Evolutionary conservation across 768 basidiomycete genomes (phyloP).

Genomic region (Boletus tylopilopsis): DNA sequence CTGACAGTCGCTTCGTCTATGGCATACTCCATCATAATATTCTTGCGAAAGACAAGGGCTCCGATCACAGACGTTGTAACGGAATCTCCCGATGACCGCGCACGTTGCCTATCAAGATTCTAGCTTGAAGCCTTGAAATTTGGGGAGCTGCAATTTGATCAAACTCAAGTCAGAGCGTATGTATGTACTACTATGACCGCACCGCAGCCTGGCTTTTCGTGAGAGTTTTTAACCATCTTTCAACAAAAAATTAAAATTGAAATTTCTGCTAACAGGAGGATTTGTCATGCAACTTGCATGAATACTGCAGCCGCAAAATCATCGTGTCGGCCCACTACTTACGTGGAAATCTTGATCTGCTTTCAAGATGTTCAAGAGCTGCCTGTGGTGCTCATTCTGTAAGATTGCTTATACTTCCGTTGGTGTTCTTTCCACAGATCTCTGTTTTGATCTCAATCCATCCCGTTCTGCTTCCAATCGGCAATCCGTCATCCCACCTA

Average conservation of each 20-base stretch:
- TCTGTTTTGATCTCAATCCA: neutral
- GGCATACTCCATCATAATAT: conserved; percentile 5
- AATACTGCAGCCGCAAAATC: neutral
- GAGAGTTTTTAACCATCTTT: too few species aligned
- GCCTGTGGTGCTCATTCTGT: neutral
- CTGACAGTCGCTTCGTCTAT: conserved; percentile 14
- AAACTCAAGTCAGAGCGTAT: too few species aligned
- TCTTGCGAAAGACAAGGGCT: neutral
- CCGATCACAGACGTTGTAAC: neutral
- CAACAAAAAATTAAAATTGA: too few species aligned
- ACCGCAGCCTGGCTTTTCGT: too few species aligned
- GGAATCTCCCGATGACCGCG: neutral
- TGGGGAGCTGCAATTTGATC: neutral
- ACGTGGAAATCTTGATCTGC: conserved; percentile 14
- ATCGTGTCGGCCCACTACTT: conserved; percentile 5
- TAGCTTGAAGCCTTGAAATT: neutral
- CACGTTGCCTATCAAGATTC: conserved; percentile 5
- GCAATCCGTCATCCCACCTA: neutral
- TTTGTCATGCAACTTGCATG: too few species aligned
- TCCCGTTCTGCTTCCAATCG: neutral
- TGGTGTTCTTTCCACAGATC: neutral
- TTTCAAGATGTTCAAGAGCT: neutral
- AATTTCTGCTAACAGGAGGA: too few species aligned
- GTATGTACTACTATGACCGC: too few species aligned
- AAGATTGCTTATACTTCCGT: conserved; percentile 1